phyloP scores from a whole-genome alignment of 805 yeast species.

The Tetrapisispora fleetii region DNA sequence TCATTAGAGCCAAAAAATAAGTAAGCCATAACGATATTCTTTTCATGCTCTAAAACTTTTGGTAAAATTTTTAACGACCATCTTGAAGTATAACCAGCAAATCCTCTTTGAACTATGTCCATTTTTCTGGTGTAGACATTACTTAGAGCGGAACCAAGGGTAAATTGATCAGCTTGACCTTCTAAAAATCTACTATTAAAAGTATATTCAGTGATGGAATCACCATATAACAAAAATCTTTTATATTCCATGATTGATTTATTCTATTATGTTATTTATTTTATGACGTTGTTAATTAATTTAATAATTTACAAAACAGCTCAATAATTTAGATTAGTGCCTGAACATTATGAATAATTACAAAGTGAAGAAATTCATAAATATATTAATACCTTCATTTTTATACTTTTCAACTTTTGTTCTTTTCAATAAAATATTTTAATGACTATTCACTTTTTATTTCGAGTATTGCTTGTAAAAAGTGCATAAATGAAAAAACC shows the following conservation, averaged over 20 bases:
- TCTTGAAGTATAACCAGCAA: conserved; percentile 61
- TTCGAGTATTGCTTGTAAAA: too few species aligned
- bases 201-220: conserved; percentile 3
- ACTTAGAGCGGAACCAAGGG: conserved; percentile 42
- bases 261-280: too few species aligned
- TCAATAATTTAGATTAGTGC: too few species aligned
- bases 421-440: too few species aligned
- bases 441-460: too few species aligned
- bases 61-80: conserved; percentile 45
- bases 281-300: too few species aligned
- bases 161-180: conserved; percentile 29
- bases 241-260: neutral
- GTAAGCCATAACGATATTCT: conserved; percentile 36
- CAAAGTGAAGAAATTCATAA: too few species aligned
- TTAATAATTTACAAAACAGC: too few species aligned
- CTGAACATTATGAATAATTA: too few species aligned
- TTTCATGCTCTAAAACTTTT: conserved; percentile 40
- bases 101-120: conserved; percentile 69
- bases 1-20: conserved; percentile 82
- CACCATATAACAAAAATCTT: conserved; percentile 3
- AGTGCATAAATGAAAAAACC: too few species aligned
- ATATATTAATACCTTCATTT: too few species aligned
- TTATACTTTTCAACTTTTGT: too few species aligned
- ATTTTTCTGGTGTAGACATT: conserved; percentile 46
- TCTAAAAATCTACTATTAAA: conserved; percentile 9